Evolutionary conservation across 2,329 filamentous ascomycete genomes (phyloP).

Genomic region (Beauveria sp.): DNA sequence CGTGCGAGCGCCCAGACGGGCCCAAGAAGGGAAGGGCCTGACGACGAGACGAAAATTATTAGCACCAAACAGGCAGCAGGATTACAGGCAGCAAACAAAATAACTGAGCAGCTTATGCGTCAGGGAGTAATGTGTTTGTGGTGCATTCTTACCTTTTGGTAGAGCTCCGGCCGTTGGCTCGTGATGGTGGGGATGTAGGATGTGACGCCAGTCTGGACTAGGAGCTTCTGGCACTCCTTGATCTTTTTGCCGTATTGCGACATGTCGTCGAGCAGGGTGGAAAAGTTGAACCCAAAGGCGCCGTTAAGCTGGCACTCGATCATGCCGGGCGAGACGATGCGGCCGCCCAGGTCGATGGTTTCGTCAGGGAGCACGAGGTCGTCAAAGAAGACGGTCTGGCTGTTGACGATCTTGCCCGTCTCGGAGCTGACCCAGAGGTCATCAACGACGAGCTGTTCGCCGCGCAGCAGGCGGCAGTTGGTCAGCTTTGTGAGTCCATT

Average conservation of each 20-base stretch:
- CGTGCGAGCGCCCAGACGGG: slow-evolving; percentile 55
- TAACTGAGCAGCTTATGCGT: not conserved
- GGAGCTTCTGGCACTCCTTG: slow-evolving; percentile 58
- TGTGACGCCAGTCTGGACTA: slow-evolving; percentile 77
- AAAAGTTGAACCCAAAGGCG: slow-evolving; percentile 89
- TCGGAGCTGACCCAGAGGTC: slow-evolving; percentile 85
- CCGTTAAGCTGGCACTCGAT: slow-evolving; percentile 92
- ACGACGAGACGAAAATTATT: not conserved
- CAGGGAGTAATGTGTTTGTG: too few relatives aligned
- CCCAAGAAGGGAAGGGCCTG: slow-evolving; percentile 68
- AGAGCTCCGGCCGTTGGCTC: slow-evolving; percentile 72
- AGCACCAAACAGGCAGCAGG: not conserved
- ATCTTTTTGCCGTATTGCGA: slow-evolving; percentile 66
- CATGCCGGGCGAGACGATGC: slow-evolving; percentile 76
- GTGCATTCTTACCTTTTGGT: slow-evolving; percentile 54
- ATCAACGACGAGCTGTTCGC: slow-evolving; percentile 58
- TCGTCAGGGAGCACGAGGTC: slow-evolving; percentile 62
- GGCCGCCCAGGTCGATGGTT: slow-evolving; percentile 71
- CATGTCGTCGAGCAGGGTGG: slow-evolving; percentile 62
- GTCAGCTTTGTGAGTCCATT: slow-evolving; percentile 76
- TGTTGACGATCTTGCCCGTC: slow-evolving; percentile 74
- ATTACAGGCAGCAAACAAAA: not conserved
- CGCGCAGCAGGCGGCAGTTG: slow-evolving; percentile 72
- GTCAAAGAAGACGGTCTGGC: slow-evolving; percentile 60
- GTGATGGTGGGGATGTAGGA: slow-evolving; percentile 82